Base-by-base conservation (phyloP, 805 yeast species). In the Starmerella asiatica region DNA sequence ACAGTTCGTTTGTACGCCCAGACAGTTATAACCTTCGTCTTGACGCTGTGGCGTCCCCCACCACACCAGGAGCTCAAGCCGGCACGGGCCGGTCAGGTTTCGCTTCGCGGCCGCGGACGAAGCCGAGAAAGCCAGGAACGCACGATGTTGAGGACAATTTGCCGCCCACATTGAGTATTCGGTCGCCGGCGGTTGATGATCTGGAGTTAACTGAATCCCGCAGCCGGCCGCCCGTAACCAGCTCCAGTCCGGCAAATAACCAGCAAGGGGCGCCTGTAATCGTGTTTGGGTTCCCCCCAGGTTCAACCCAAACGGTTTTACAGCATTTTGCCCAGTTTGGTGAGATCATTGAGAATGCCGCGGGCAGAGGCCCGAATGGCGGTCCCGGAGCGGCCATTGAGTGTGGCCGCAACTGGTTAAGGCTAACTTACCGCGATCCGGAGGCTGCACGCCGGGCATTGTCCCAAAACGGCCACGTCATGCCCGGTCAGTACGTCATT, bases 331-430 rank as follows among this genome's bases (percentile, higher is more conserved):
- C 75, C 19, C 79, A 78, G 51, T 83, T 78, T 58, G 97, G 97
- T 17, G 68, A 66, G 21, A 75, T 88, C 30, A 57, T 83, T 40
- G 95, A 85, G 49, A 78, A 80, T 52, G 76, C 80, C 50, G 54
- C 60, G 5, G 53, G 59, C 21, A 52, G 51, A 40, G 48, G 54
- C 27, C 47, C 52, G 29, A 52, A 50, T 31, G 55, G 50, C 11
- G 32, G 34, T 18, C 32, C 32, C 11, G 34, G 33, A 11, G 56
- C 48, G 14, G 93, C 95, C 3, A 77, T 88, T 7, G 80, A 74
- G 58, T 70, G 86, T 11, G 97, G 97, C 1, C 71, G 75, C 34
- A 76, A 82, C 29, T 88, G 97, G 97, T 75, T 86, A n/a, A 81
- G 85, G 55, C 56, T 88, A 39, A 86, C 96, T 3, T 91, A 74